Percentiles rank a stretch among this genome's conserved stretches.
These are phyloP conservation scores for Trametes hirsuta DNA, from an alignment of 1,284 basidiomycete genomes.

Conservation along the genomic window DNA sequence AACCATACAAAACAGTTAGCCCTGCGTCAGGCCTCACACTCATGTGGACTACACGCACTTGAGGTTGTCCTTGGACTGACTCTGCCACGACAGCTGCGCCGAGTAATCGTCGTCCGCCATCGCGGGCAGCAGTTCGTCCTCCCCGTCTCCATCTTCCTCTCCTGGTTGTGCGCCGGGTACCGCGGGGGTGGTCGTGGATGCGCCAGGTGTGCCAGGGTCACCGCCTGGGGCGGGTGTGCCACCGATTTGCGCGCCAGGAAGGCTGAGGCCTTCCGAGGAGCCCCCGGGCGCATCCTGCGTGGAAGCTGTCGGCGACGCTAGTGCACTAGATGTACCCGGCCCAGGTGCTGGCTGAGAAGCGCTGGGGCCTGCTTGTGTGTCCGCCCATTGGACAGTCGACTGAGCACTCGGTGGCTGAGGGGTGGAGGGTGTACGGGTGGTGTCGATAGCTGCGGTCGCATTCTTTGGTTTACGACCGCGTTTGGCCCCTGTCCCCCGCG, in stretches of 20 bases:
- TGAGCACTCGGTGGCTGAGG: slow-evolving; percentile 21
- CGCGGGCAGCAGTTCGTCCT: slow-evolving; percentile 74
- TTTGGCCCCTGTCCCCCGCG: slow-evolving; percentile 53
- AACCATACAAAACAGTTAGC: background rate
- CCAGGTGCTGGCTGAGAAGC: slow-evolving; percentile 13
- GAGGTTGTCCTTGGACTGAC: slow-evolving; percentile 81
- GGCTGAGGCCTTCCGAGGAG: slow-evolving; percentile 26
- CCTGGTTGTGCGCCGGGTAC: slow-evolving; percentile 27
- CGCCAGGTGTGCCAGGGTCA: slow-evolving; percentile 20
- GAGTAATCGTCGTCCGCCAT: slow-evolving; percentile 88
- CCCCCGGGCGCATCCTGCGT: slow-evolving; percentile 20
- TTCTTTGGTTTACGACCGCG: slow-evolving; percentile 62
- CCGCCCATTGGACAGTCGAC: slow-evolving; percentile 27
- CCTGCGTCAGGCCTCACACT: background rate
- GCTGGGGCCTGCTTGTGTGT: slow-evolving; percentile 16
- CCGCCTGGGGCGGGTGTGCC: slow-evolving; percentile 18
- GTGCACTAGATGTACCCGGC: slow-evolving; percentile 13
- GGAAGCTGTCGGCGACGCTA: slow-evolving; percentile 5
- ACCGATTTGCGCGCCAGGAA: slow-evolving; percentile 28
- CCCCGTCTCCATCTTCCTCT: slow-evolving; percentile 61
- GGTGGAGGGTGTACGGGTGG: slow-evolving; percentile 22
- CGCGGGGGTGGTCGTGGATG: slow-evolving; percentile 11
- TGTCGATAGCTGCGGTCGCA: slow-evolving; percentile 24
- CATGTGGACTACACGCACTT: slow-evolving; percentile 51
- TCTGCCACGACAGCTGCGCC: slow-evolving; percentile 77